phyloP scores from a whole-genome alignment of 768 basidiomycete species.

The Kwoniella sp. region DNA sequence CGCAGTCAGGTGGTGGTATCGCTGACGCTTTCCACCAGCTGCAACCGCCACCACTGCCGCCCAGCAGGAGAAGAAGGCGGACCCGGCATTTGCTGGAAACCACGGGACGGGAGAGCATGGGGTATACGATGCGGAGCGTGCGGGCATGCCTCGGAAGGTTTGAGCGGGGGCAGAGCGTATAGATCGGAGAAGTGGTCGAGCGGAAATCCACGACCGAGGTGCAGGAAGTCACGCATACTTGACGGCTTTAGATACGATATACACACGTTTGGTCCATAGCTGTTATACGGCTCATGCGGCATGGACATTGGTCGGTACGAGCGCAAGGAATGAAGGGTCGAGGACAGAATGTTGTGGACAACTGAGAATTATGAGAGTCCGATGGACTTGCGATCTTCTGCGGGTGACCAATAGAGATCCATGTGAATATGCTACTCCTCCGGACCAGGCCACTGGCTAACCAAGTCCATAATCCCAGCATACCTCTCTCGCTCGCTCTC shows the following conservation, averaged over 20 bases:
- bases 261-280: too few relatives aligned
- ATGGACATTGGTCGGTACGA: too few relatives aligned
- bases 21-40: neutral
- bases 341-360: too few relatives aligned
- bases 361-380: too few relatives aligned
- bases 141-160: conserved; percentile 24
- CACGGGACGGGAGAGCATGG: conserved; percentile 7
- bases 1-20: neutral
- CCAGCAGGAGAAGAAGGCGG: conserved; percentile 31
- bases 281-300: too few relatives aligned
- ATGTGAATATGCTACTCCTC: neutral
- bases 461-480: conserved; percentile 54
- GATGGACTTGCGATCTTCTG: too few relatives aligned
- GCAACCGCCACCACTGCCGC: conserved; percentile 41
- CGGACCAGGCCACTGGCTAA: conserved; percentile 42
- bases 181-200: neutral
- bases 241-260: too few relatives aligned
- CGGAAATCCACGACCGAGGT: too few relatives aligned
- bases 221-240: too few relatives aligned
- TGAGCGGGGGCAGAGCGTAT: neutral
- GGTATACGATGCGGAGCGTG: conserved; percentile 44
- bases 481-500: conserved; percentile 53
- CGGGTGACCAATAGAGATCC: too few relatives aligned
- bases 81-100: conserved; percentile 3
- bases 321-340: too few relatives aligned